A percentile compares a stretch with the other conserved stretches of the same genome.
These are phyloP conservation scores for Penicillium cosmopolitanum DNA, from an alignment of 495 filamentous ascomycete genomes.

Conservation along the genomic window DNA sequence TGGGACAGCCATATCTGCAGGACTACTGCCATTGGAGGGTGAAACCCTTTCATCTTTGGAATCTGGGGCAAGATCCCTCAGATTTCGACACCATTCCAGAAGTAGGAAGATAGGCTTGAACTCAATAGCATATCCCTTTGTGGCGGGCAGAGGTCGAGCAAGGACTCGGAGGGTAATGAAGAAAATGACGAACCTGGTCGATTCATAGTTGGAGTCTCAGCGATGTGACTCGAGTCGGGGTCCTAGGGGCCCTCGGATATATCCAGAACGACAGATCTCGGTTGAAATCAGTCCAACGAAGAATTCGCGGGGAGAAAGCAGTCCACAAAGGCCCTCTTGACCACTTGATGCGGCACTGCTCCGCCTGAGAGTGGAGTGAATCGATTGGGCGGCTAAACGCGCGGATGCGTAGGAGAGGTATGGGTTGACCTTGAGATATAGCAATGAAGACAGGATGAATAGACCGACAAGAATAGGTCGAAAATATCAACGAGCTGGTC, in stretches of 20 bases:
- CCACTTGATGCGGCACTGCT: conserved; percentile 43
- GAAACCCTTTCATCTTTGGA: conserved; percentile 4
- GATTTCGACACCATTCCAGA: conserved; percentile 4
- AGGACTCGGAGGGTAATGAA: conserved; percentile 22
- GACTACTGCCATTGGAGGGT: conserved; percentile 32
- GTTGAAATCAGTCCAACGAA: conserved; percentile 14
- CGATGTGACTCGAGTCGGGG: conserved; percentile 4
- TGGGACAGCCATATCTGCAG: conserved; percentile 22
- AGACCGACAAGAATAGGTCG: neutral
- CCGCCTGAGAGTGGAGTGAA: conserved; percentile 43
- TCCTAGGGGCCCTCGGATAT: conserved; percentile 15
- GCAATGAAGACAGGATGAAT: neutral
- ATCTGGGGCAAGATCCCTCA: neutral
- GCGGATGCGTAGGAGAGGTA: conserved; percentile 37
- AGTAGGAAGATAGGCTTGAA: neutral
- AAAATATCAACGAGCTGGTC: neutral
- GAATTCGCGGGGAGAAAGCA: conserved; percentile 26
- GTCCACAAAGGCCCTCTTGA: conserved; percentile 38
- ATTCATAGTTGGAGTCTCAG: conserved; percentile 38
- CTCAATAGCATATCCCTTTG: conserved; percentile 9
- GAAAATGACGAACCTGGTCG: conserved; percentile 46
- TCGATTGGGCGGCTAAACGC: conserved; percentile 42
- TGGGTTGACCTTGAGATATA: conserved; percentile 21
- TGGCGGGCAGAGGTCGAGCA: conserved; percentile 12
- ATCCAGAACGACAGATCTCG: conserved; percentile 9